Evolutionary conservation across 345 rosid genomes (phyloP), one percentile per base, ranked within the genome.

Genomic region (Citrus unshiu): DNA sequence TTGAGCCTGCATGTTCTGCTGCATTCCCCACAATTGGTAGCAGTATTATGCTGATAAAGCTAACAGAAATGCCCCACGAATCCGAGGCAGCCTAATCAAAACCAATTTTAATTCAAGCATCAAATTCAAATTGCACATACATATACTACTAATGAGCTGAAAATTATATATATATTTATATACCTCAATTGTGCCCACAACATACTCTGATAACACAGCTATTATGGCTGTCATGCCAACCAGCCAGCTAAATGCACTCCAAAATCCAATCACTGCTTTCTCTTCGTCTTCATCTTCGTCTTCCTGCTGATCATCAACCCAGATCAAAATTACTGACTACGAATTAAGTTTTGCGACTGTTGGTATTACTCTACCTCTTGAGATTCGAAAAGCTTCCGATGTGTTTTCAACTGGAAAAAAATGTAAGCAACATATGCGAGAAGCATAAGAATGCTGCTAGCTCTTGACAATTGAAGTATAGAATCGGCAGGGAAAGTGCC

Each of bases 1-100:
- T 82, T 3, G 98, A 91, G 63, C 98, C 98, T 37, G 98, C 98
- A 78, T 95, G 98, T 70, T 95, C 98, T 7, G 98, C 98, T n/a
- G 98, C 98, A 83, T 95, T 95, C 46, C 98, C 98, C 67, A 93
- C 97, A 12, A 95, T 93, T 2, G 98, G 98, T 39, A 95, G 86
- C 86, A 95, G 68, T 61, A 95, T 95, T 37, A 92, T 91, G 87
- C 98, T 90, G 85, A 93, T 92, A 73, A 95, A 95, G 83, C 89
- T 91, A 7, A 95, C 86, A 21, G 98, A 89, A 77, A 95, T 89
- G 16, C 98, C 97, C 98, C 97, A 93, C 24, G 98, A 87, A 46
- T 86, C 91, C 43, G 98, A 94, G 70, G 98, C 94, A 49, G 93
- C 97, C 97, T 95, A 64, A 37, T 78, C 30, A 21, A 69, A 29